Evolutionary conservation across 148 eudicot genomes (phyloP), one percentile per base, ranked within the genome.

Genomic region (Rhododendron griersonianum): DNA sequence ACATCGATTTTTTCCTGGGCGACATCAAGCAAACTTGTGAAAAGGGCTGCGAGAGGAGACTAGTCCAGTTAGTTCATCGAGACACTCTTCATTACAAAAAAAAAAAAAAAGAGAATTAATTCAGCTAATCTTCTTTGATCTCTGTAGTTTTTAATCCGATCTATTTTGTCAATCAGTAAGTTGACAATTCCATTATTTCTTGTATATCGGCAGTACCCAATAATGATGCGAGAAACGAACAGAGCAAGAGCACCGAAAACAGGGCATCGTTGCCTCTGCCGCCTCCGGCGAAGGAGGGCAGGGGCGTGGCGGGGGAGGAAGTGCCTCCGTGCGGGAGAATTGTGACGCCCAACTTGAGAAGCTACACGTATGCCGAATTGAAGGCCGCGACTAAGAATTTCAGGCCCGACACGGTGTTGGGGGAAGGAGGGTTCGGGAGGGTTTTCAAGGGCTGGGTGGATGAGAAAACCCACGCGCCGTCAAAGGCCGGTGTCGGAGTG

Each of bases 371-470:
- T 13, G 65, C 85, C 0, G 96, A 93, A 13, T 79, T 96, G 71
- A 96, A 25, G 85, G 88, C 87, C 5, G 96, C 94, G 2, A 96
- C 98, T 0, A 92, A 86, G 81, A 92, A 96, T 63, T 96, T 96
- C 48, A 84, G 87, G 50, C 92, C 96, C 15, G 98, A 92, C 81
- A 89, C 94, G 0, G 76, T 96, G 80, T 63, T 96, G 81, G 98
- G 98, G 0, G 98, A 92, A 59, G 98, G 98, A 69, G 98, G 98
- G 9, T 96, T 96, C n/a, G 98, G 98, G 2, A 92, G 85, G 67
- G 98, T 95, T n/a, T 94, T 91, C 74, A 95, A 92, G 85, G 98
- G 98, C 0, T 95, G 98, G 96, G 82, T 96, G 6, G 95, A 94
- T 78, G 89, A 82, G 50, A 87, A 82, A 3, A 94, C 98, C 57